Evolutionary conservation across 2,329 filamentous ascomycete species (phyloP).

Genomic region (Apiospora pterosperma): DNA sequence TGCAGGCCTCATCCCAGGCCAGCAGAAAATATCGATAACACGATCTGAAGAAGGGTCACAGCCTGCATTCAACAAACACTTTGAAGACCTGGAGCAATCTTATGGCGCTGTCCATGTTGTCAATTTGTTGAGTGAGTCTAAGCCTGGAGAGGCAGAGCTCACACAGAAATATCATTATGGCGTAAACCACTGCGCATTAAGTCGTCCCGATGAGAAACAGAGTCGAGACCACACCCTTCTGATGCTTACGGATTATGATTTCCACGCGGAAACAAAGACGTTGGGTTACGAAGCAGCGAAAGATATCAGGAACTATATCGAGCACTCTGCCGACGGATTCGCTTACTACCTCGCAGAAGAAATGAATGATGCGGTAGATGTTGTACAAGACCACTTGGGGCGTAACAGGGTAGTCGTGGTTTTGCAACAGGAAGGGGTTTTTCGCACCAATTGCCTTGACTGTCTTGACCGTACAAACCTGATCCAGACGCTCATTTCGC

Average conservation of each 20-base stretch:
- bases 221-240: slow-evolving; percentile 70
- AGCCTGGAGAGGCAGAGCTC: slow-evolving; percentile 81
- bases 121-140: slow-evolving; percentile 88
- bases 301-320: slow-evolving; percentile 75
- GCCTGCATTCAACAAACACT: slow-evolving; percentile 93
- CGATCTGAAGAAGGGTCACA: slow-evolving; percentile 87
- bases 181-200: slow-evolving; percentile 70
- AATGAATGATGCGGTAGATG: slow-evolving; percentile 49
- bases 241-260: slow-evolving; percentile 86
- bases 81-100: slow-evolving; percentile 76
- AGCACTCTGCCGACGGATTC: slow-evolving; percentile 78
- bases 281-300: slow-evolving; percentile 89
- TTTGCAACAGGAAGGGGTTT: slow-evolving; percentile 91
- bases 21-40: slow-evolving; percentile 92
- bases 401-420: slow-evolving; percentile 59
- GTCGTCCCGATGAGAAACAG: slow-evolving; percentile 51
- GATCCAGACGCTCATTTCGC: slow-evolving; percentile 92
- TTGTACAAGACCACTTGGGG: slow-evolving; percentile 29
- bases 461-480: slow-evolving; percentile 95
- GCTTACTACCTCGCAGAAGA: slow-evolving; percentile 88
- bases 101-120: slow-evolving; percentile 93
- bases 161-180: slow-evolving; percentile 77
- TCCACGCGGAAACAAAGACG: slow-evolving; percentile 89
- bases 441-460: slow-evolving; percentile 93
- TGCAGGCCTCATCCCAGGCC: slow-evolving; percentile 80